A percentile compares a stretch with the other conserved stretches of the same genome.
phyloP scores from a whole-genome alignment of 371 early-diverging fungal genomes.

The Paramicrosporidium saccamoebae region DNA sequence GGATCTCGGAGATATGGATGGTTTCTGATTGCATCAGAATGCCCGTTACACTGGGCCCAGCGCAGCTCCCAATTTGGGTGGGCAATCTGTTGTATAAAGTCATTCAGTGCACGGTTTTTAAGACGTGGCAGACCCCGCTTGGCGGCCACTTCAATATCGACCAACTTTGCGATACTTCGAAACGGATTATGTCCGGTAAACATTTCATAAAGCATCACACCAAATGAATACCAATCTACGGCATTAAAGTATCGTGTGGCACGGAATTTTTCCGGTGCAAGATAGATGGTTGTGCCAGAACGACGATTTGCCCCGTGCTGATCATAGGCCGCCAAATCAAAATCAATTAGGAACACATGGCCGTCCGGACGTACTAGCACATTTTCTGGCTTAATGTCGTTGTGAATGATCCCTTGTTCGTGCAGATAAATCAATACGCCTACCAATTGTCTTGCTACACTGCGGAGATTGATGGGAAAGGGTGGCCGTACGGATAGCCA shows the following conservation, averaged over 20 bases:
- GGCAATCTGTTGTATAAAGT: no score
- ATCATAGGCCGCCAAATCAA: conserved; percentile 81
- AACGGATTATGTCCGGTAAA: conserved; percentile 55
- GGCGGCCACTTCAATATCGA: no score
- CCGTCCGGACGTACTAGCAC: conserved; percentile 46
- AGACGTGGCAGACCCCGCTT: no score
- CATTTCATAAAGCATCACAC: conserved; percentile 85
- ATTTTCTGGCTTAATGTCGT: conserved; percentile 69
- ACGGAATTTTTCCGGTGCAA: conserved; percentile 79
- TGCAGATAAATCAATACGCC: conserved; percentile 63
- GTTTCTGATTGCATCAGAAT: no score
- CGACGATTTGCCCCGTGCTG: conserved; percentile 71
- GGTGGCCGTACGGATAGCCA: no score
- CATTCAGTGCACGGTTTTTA: no score
- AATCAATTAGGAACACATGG: conserved; percentile 70
- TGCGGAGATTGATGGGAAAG: no score
- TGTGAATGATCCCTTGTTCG: conserved; percentile 77
- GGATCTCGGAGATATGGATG: no score
- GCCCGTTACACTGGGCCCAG: no score
- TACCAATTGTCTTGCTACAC: no score
- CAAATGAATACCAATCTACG: conserved; percentile 95
- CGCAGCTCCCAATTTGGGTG: no score
- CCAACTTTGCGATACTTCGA: no score
- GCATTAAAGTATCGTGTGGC: conserved; percentile 74
- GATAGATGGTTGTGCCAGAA: conserved; percentile 96